Evolutionary conservation across 345 rosid genomes (phyloP).

Genomic region (Acer yangbiense): DNA sequence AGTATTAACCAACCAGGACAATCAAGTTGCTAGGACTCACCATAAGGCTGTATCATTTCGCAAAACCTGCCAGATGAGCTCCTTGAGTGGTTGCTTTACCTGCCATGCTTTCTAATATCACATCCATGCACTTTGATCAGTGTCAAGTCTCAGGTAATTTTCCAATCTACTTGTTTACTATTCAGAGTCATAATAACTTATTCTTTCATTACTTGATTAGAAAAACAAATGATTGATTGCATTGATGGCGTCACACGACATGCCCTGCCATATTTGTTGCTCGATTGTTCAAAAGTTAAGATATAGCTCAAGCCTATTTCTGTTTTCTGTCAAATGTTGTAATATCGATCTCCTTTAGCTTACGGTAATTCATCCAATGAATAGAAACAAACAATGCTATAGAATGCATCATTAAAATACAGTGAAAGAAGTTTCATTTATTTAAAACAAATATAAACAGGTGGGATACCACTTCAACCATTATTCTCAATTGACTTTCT

Average conservation of each 20-base stretch:
- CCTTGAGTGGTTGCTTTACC: conserved; percentile 87
- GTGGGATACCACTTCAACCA: background rate
- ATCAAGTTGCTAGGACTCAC: conserved; percentile 47
- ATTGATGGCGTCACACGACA: background rate
- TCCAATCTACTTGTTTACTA: background rate
- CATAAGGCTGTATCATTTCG: conserved; percentile 44
- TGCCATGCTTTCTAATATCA: conserved; percentile 69
- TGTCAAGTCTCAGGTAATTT: conserved; percentile 32
- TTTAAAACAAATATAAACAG: background rate
- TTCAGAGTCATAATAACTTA: background rate
- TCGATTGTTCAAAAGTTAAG: background rate
- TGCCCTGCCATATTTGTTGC: background rate
- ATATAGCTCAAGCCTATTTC: background rate
- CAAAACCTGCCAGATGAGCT: conserved; percentile 59
- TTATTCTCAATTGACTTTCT: background rate
- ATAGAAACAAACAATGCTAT: background rate
- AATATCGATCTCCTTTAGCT: background rate
- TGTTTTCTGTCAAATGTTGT: background rate
- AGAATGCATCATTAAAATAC: background rate
- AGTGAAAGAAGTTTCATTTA: background rate
- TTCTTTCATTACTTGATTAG: background rate
- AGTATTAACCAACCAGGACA: conserved; percentile 50
- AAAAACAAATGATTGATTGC: background rate
- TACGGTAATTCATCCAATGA: background rate
- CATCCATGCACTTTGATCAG: conserved; percentile 10